Evolutionary conservation across 768 basidiomycete species (phyloP).

Genomic region (Symmetrospora coprosmae): DNA sequence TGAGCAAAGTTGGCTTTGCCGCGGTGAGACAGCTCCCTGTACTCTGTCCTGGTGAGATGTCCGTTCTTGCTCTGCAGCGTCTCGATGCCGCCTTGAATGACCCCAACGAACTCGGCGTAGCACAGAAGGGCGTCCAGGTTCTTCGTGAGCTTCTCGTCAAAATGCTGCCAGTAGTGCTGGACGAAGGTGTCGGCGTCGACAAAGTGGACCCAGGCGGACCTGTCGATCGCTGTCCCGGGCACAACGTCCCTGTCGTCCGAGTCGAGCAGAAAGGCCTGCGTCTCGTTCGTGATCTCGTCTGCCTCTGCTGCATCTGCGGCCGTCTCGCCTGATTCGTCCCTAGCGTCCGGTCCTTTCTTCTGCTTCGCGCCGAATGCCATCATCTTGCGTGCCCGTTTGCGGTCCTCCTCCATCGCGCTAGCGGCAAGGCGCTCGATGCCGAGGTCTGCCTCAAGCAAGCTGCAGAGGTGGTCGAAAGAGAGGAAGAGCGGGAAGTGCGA

Average conservation of each 20-base stretch:
- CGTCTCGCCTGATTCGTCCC: too few species aligned
- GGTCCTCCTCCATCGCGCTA: too few species aligned
- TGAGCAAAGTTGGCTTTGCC: neutral
- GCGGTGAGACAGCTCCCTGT: neutral
- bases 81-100: constrained; percentile 11
- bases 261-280: too few species aligned
- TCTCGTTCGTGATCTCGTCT: too few species aligned
- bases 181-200: constrained; percentile 12
- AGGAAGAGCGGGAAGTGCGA: constrained; percentile 13
- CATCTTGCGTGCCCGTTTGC: too few species aligned
- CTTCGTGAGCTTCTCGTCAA: constrained; percentile 9
- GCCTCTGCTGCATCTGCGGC: neutral
- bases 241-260: too few species aligned
- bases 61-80: neutral
- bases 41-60: neutral
- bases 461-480: constrained; percentile 5
- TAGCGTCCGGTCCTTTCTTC: too few species aligned
- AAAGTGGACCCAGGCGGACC: neutral
- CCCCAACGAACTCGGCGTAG: constrained; percentile 17
- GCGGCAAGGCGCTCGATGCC: neutral
- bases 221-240: neutral
- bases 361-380: too few species aligned
- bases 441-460: constrained; percentile 20
- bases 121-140: neutral
- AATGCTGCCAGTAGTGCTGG: constrained; percentile 13